Evolutionary conservation across 1,284 basidiomycete species (phyloP).

Genomic region (Vanrija pseudolonga): DNA sequence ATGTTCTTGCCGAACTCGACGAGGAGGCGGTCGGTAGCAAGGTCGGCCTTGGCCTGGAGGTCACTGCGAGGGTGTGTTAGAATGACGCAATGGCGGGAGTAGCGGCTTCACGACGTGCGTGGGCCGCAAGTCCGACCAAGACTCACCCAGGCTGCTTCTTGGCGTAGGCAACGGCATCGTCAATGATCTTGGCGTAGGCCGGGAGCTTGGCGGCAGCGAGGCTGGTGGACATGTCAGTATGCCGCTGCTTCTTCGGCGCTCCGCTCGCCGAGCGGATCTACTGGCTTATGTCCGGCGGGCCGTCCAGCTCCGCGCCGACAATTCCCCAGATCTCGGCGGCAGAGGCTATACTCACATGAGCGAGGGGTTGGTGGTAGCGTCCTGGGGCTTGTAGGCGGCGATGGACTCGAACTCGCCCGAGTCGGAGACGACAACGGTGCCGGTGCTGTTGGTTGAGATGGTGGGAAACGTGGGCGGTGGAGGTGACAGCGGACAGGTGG

Average conservation of each 20-base stretch:
- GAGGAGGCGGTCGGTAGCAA: constrained; percentile 84
- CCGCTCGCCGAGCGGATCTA: constrained; percentile 5
- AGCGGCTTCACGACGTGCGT: not conserved
- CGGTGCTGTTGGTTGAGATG: constrained; percentile 59
- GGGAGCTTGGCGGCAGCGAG: constrained; percentile 90
- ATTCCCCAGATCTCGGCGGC: not conserved
- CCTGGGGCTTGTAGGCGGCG: constrained; percentile 89
- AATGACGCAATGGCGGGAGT: not conserved
- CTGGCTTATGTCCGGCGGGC: not conserved
- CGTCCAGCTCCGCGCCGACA: not conserved
- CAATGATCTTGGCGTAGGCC: constrained; percentile 77
- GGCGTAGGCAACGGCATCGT: constrained; percentile 74
- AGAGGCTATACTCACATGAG: constrained; percentile 49
- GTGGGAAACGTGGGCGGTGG: constrained; percentile 52
- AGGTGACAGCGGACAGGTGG: not conserved
- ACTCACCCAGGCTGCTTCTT: constrained; percentile 69
- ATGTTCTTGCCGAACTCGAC: constrained; percentile 98
- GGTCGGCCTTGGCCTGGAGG: constrained; percentile 66
- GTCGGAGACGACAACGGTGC: constrained; percentile 92
- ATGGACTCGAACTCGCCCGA: constrained; percentile 67
- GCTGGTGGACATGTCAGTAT: constrained; percentile 54
- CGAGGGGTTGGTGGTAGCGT: constrained; percentile 91
- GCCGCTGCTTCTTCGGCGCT: too few relatives aligned
- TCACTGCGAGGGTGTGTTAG: constrained; percentile 45
- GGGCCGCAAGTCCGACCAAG: not conserved